phyloP scores from a whole-genome alignment of 1,139 yeast species.

The Geotrichum fermentans region DNA sequence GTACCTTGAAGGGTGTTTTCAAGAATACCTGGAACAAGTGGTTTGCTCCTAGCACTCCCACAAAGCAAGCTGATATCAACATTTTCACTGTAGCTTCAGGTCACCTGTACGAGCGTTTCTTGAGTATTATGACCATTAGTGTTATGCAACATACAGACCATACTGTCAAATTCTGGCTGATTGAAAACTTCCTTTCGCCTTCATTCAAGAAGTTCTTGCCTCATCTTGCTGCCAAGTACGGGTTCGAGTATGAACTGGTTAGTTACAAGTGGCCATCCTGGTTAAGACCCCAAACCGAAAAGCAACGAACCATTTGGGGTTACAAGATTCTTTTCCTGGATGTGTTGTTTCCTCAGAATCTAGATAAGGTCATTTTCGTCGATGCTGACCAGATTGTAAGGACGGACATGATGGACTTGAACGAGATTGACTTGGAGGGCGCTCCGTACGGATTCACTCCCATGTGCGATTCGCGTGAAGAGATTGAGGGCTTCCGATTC shows the following conservation, averaged over 20 bases:
- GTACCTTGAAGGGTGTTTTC: conserved; percentile 2
- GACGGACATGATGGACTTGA: conserved; percentile 64
- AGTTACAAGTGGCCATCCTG: conserved; percentile 91
- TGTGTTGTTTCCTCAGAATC: conserved; percentile 73
- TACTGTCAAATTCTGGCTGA: conserved; percentile 78
- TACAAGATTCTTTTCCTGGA: conserved; percentile 82
- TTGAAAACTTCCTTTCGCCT: conserved; percentile 74
- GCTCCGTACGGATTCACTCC: conserved; percentile 84
- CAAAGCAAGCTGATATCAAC: conserved; percentile 58
- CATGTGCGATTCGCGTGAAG: conserved; percentile 77
- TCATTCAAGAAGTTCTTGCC: conserved; percentile 60
- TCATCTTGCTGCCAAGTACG: conserved; percentile 50
- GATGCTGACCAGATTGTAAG: conserved; percentile 81
- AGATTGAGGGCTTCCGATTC: conserved; percentile 81
- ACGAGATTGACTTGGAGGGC: conserved; percentile 61
- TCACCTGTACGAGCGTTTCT: conserved; percentile 64
- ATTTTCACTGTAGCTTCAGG: conserved; percentile 84
- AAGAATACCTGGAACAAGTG: conserved; percentile 13
- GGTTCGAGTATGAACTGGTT: conserved; percentile 65
- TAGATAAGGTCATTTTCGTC: conserved; percentile 73
- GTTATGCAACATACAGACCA: conserved; percentile 59
- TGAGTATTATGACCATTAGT: conserved; percentile 74
- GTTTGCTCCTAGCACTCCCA: conserved; percentile 11
- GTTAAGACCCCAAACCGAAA: conserved; percentile 71
- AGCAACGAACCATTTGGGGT: conserved; percentile 81